A percentile compares a stretch with the other conserved stretches of the same genome.
Evolutionary conservation across 129 eudicot species (phyloP).

Genomic region (Lactuca sativa): DNA sequence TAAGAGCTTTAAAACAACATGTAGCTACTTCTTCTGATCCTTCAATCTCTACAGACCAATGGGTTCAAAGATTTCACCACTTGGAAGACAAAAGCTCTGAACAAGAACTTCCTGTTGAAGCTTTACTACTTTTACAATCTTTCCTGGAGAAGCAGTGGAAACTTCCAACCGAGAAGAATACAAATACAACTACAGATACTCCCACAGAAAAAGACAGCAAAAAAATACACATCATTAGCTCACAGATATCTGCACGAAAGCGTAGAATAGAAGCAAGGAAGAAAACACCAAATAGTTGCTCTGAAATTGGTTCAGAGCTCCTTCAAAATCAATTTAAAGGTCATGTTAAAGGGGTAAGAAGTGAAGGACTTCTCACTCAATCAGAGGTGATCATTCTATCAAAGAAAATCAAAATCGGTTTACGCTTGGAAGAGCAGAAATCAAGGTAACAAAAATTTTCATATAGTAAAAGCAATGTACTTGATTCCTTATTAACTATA

Average conservation of each 20-base stretch:
- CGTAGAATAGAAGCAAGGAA: conserved; percentile 54
- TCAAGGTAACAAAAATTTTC: conserved; percentile 41
- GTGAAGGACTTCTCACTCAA: conserved; percentile 60
- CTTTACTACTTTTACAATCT: conserved; percentile 61
- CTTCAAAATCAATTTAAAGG: conserved; percentile 55
- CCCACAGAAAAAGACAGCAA: conserved; percentile 24
- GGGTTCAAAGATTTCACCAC: conserved; percentile 33
- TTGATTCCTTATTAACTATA: too few relatives aligned
- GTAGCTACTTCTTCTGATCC: conserved; percentile 35
- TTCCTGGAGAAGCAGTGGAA: conserved; percentile 81
- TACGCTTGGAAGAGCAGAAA: conserved; percentile 58
- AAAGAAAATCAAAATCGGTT: conserved; percentile 53
- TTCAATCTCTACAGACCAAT: conserved; percentile 28
- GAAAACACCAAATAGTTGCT: conserved; percentile 27
- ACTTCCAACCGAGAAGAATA: conserved; percentile 45
- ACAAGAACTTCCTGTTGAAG: conserved; percentile 49
- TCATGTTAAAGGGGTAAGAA: conserved; percentile 55
- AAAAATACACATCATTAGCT: conserved; percentile 42
- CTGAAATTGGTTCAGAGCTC: conserved; percentile 49
- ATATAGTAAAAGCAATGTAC: too few relatives aligned
- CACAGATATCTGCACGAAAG: conserved; percentile 71
- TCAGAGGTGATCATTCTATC: conserved; percentile 67
- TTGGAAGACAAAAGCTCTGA: conserved; percentile 32
- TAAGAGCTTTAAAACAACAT: conserved; percentile 53
- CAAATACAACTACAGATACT: conserved; percentile 1